phyloP scores from a whole-genome alignment of 192 early-diverging fungal species.

The Dissophora ornata region DNA sequence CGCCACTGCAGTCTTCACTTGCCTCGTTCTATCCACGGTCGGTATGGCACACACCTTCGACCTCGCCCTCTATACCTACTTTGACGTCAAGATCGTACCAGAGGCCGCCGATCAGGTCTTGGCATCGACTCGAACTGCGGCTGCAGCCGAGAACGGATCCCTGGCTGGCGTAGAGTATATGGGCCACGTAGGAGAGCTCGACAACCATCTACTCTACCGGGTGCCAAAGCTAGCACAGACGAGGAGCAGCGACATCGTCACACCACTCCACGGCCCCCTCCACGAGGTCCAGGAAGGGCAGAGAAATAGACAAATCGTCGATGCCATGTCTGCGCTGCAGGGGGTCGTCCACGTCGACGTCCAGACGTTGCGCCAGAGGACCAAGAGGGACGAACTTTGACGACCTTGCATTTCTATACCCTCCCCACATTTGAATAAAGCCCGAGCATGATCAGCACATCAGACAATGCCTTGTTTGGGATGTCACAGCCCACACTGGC shows the following conservation, averaged over 20 bases:
- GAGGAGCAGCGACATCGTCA: background rate
- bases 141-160: slow-evolving; percentile 13
- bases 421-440: too few relatives aligned
- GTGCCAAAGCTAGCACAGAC: slow-evolving; percentile 20
- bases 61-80: slow-evolving; percentile 16
- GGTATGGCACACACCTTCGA: slow-evolving; percentile 20
- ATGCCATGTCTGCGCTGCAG: slow-evolving; percentile 26
- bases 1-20: background rate
- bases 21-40: background rate
- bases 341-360: slow-evolving; percentile 49
- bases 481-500: too few relatives aligned
- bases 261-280: background rate
- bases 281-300: slow-evolving; percentile 27
- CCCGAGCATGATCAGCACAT: too few relatives aligned
- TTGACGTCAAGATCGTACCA: slow-evolving; percentile 39
- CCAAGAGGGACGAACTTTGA: slow-evolving; percentile 45
- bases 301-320: slow-evolving; percentile 32
- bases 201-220: slow-evolving; percentile 46
- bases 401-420: too few relatives aligned
- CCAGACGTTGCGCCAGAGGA: slow-evolving; percentile 30
- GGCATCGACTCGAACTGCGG: slow-evolving; percentile 21
- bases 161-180: slow-evolving; percentile 38
- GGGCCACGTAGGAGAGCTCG: slow-evolving; percentile 39
- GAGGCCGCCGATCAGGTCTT: slow-evolving; percentile 29
- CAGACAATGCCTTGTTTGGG: too few relatives aligned